Percentiles rank a stretch among this genome's conserved stretches.
phyloP scores from a whole-genome alignment of 352 stramenopile species.

The Phytophthora ohioensis region DNA sequence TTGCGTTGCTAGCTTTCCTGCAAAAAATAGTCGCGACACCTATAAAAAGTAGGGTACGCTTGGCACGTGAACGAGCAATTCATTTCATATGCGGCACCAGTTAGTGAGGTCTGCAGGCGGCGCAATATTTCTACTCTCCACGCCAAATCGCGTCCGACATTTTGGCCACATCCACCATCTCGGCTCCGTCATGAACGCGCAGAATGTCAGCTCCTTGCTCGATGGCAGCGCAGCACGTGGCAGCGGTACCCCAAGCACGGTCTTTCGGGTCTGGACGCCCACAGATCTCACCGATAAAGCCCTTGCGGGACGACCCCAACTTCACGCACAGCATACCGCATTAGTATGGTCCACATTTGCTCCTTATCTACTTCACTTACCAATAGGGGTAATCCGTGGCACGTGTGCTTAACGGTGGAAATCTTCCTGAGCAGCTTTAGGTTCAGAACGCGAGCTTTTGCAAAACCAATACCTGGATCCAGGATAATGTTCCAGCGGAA shows the following conservation, averaged over 20 bases:
- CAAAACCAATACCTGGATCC: conserved; percentile 98
- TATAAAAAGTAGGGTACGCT: conserved; percentile 20
- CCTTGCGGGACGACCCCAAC: conserved; percentile 96
- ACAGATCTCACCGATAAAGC: conserved; percentile 97
- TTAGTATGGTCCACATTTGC: neutral
- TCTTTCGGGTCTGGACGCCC: conserved; percentile 84
- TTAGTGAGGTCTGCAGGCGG: conserved; percentile 8
- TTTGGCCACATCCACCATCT: conserved; percentile 90
- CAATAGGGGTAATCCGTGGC: conserved; percentile 63
- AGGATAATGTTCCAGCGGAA: conserved; percentile 95
- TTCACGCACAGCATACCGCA: conserved; percentile 11
- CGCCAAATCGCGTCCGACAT: conserved; percentile 95
- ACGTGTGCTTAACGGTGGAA: conserved; percentile 53
- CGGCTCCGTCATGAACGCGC: conserved; percentile 96
- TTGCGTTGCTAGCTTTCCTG: too few relatives aligned
- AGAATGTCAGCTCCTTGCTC: conserved; percentile 90
- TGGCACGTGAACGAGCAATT: conserved; percentile 3
- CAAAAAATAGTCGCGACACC: conserved; percentile 28
- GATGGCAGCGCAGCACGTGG: conserved; percentile 90
- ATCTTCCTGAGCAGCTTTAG: conserved; percentile 91
- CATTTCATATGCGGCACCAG: conserved; percentile 11
- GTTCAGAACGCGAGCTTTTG: conserved; percentile 94
- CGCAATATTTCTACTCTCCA: conserved; percentile 25
- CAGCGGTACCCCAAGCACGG: conserved; percentile 93
- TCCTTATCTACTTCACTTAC: conserved; percentile 31